These are phyloP conservation scores for Ceratocystis lukuohia DNA, from an alignment of 2,329 filamentous ascomycete genomes.

Conservation along the genomic window DNA sequence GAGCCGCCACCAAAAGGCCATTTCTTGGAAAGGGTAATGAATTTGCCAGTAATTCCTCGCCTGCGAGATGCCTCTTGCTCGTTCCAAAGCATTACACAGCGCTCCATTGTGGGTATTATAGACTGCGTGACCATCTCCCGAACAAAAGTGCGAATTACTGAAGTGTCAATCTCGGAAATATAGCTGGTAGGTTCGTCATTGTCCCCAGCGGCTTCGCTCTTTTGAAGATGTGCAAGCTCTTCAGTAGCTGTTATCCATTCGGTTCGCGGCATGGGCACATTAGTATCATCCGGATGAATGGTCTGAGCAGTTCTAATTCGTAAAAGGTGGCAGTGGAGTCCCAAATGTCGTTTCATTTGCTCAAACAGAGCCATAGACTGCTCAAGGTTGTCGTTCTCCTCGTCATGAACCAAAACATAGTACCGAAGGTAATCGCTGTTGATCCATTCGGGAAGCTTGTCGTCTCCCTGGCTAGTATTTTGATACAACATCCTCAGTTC, in stretches of 20 bases:
- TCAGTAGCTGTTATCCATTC: slow-evolving; percentile 85
- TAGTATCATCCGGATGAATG: slow-evolving; percentile 82
- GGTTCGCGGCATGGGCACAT: slow-evolving; percentile 62
- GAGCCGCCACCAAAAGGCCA: slow-evolving; percentile 69
- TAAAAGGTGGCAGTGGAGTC: slow-evolving; percentile 84
- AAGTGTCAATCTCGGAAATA: slow-evolving; percentile 84
- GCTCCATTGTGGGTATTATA: slow-evolving; percentile 91
- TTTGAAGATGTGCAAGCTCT: slow-evolving; percentile 62
- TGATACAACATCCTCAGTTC: slow-evolving; percentile 72
- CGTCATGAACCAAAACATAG: slow-evolving; percentile 92
- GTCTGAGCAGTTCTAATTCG: slow-evolving; percentile 74
- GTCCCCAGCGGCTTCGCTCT: slow-evolving; percentile 51
- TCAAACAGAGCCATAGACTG: slow-evolving; percentile 86
- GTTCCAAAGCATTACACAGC: slow-evolving; percentile 83
- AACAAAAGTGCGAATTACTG: slow-evolving; percentile 75
- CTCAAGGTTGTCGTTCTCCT: slow-evolving; percentile 84
- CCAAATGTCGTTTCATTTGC: slow-evolving; percentile 98
- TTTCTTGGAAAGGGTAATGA: slow-evolving; percentile 84
- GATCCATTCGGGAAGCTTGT: slow-evolving; percentile 68
- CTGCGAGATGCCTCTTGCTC: slow-evolving; percentile 88
- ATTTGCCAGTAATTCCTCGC: slow-evolving; percentile 78
- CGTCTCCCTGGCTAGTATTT: slow-evolving; percentile 65
- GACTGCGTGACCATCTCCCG: slow-evolving; percentile 93
- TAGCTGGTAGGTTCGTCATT: slow-evolving; percentile 60
- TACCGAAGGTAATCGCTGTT: slow-evolving; percentile 87